Evolutionary conservation across 129 eudicot genomes (phyloP), one percentile per base, ranked within the genome.

Genomic region (Flaveria trinervia): DNA sequence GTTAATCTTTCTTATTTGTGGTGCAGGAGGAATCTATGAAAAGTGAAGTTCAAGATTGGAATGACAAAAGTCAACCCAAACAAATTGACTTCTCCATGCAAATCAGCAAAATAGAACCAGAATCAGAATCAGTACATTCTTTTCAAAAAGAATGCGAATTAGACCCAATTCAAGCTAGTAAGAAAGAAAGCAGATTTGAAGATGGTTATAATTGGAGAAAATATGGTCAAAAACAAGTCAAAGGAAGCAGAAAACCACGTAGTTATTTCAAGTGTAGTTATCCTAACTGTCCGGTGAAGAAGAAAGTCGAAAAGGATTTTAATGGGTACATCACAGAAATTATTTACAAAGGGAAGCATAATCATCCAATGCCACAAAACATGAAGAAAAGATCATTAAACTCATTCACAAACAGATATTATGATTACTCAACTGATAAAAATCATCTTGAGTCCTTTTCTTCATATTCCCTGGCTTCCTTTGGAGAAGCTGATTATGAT

Each of bases 141-240:
- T 77, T 57, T 76, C 82, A 56, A 62, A 41, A 26, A 67, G 18
- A 45, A 68, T 68, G 18, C 36, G 44, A 49, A 25, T 44, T 57
- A 14, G 88, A 86, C 65, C 84, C 80, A 65, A 77, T 85, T 33
- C 89, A 89, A 75, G 83, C 77, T 41, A 67, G 49, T 23, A 79
- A 90, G 76, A 92, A 88, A 65, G 89, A 91, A 77, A 74, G 75
- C 67, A 88, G 70, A 82, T 82, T 86, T 57, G 89, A 95, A 12
- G 99, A 95, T 46, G 97, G 99, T 17, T 95, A 95, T 83, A 89
- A 88, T 36, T 95, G 99, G 99, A 85, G 97, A 73, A 95, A 95
- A 73, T 95, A 95, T 43, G 99, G 99, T 44, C 92, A 95, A 60
- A 95, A 95, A 49, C 96, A 88, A 81, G 96, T 95, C 13, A 95